A percentile compares a stretch with the other conserved stretches of the same genome.
These are phyloP conservation scores for Fusarium subglutinans DNA, from an alignment of 2,329 filamentous ascomycete genomes.

Conservation along the genomic window DNA sequence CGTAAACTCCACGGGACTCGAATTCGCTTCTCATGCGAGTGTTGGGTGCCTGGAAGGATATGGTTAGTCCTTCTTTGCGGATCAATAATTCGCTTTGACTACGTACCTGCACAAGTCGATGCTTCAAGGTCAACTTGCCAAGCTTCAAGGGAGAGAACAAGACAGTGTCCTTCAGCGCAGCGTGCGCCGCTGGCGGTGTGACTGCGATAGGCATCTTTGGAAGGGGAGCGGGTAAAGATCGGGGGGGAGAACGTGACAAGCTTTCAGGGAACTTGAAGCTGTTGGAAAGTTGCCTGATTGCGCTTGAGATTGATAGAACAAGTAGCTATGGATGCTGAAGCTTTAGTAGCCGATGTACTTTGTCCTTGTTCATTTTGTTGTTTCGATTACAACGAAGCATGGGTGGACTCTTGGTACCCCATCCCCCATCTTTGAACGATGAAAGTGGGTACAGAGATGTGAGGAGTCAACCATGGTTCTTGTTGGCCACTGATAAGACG, in stretches of 20 bases:
- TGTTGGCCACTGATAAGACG: not conserved
- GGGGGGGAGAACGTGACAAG: no score
- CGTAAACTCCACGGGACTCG: constrained; percentile 47
- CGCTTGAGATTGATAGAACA: not conserved
- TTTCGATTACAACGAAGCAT: not conserved
- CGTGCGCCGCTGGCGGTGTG: constrained; percentile 28
- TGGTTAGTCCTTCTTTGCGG: not conserved
- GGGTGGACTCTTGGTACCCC: not conserved
- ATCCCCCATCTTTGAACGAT: not conserved
- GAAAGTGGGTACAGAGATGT: not conserved
- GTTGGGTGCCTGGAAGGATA: not conserved
- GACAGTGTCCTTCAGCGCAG: constrained; percentile 40
- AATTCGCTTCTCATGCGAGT: constrained; percentile 32
- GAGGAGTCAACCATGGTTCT: not conserved
- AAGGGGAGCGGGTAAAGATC: not conserved
- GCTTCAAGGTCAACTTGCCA: constrained; percentile 46
- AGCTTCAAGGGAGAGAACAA: constrained; percentile 49
- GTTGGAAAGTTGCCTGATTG: not conserved
- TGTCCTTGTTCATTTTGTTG: not conserved
- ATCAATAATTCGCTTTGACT: accelerated
- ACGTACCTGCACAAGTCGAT: constrained; percentile 49
- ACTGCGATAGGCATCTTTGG: constrained; percentile 26
- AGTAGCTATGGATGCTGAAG: constrained; percentile 3
- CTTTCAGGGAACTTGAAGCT: not conserved
- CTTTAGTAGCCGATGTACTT: constrained; percentile 3